Base-by-base conservation (phyloP, 371 early-diverging fungal genomes). In the Mucor plumbeus region DNA sequence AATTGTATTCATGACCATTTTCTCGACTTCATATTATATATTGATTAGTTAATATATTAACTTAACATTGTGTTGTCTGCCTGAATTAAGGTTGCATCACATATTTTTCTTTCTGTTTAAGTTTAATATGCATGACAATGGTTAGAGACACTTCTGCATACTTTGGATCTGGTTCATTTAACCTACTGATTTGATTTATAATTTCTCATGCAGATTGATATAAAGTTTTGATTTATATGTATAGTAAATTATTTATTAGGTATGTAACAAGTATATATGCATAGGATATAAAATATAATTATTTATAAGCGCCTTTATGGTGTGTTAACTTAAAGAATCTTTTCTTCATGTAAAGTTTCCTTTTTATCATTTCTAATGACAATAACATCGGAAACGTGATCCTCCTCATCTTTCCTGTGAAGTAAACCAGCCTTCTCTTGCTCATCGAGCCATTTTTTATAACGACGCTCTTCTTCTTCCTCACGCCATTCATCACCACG, bases 401-500 rank as follows among this genome's bases (percentile, higher is more conserved):
- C 36, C 17, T 61, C 61, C 15, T 36, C 50, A 10, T 61, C 61
- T 9, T 36, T 35, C 7, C 48, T 33, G 35, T 48, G 34, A 9
- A 47, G 13, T 14, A 36, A 50, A 14, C 48, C 50, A 17, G 48
- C 19, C 13, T 54, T 68, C 36, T 56, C 48, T 58, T 65, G 63
- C 61, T 68, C 73, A 21, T 67, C 65, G 8, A 60, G 41, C n/a
- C 40, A 63, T n/a, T 67, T 65, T 80, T 63, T 78, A 59, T 66
- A 77, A 38, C 75, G 79, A 63, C 77, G 78, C 35, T 69, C 72
- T 61, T 67, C 69, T 62, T 81, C 81, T 61, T 81, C 82, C 39
- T 69, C 60, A 7, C 71, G 70, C 85, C 86, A 86, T 26, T 67
- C 77, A 8, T 71, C 76, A 63, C 85, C 84, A 39, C 86, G 86